Conservation (phyloP, 139 green algal species). For the Chlamydomonas asymmetrica region DNA sequence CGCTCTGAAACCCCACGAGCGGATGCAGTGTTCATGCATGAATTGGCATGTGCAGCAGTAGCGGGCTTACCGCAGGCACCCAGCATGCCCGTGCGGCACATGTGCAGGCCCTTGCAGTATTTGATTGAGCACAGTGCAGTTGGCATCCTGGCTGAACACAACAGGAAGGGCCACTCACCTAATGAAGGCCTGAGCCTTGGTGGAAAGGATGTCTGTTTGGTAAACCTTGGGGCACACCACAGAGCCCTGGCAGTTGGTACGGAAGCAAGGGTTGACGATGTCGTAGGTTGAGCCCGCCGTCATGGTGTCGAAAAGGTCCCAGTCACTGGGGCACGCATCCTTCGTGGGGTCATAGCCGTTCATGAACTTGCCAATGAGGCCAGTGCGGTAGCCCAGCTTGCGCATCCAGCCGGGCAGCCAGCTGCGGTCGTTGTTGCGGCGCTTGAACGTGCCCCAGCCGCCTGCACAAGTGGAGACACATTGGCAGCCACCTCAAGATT, state of each 20-base stretch:
- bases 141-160: too few relatives aligned
- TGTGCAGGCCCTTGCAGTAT: too few relatives aligned
- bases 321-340: conserved; percentile 13
- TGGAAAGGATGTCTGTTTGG: conserved; percentile 37
- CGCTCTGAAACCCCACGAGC: too few relatives aligned
- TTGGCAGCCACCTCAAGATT: too few relatives aligned
- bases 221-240: neutral
- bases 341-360: conserved; percentile 13
- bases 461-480: too few relatives aligned
- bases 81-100: too few relatives aligned
- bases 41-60: too few relatives aligned
- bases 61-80: too few relatives aligned
- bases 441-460: conserved; percentile 18
- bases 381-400: neutral
- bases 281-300: conserved; percentile 12
- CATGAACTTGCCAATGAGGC: conserved; percentile 16
- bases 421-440: neutral
- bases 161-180: conserved; percentile 20
- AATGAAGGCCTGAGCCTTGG: conserved; percentile 33
- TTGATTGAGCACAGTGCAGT: too few relatives aligned
- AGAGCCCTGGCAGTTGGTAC: conserved; percentile 5
- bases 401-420: conserved; percentile 36
- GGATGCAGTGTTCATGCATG: too few relatives aligned
- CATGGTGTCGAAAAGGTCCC: conserved; percentile 17
- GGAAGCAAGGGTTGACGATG: conserved; percentile 9